A percentile compares a stretch with the other conserved stretches of the same genome.
phyloP scores from a whole-genome alignment of 129 eudicot genomes.

The Saussurea involucrata region DNA sequence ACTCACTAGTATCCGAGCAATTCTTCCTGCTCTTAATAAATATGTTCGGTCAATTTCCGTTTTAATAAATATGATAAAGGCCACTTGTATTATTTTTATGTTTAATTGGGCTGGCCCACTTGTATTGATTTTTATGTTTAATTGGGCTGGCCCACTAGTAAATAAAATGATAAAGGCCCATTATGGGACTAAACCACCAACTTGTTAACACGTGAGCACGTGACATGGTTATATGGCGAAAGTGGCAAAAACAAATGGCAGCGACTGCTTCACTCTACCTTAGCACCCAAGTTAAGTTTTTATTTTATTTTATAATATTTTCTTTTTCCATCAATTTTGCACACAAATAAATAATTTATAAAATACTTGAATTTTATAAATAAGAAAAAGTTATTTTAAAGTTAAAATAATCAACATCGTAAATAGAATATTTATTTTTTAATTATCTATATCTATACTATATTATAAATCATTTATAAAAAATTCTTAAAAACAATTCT shows the following conservation, averaged over 20 bases:
- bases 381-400: background rate
- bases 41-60: too few species aligned
- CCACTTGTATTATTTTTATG: background rate
- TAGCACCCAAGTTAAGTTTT: conserved; percentile 27
- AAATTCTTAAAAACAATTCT: too few species aligned
- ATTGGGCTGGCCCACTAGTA: background rate
- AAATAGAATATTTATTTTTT: too few species aligned
- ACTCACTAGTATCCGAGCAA: too few species aligned
- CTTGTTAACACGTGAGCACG: conserved; percentile 11
- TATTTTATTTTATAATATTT: background rate
- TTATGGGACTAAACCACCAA: background rate
- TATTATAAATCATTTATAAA: too few species aligned
- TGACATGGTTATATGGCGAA: conserved; percentile 5
- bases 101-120: background rate
- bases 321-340: background rate
- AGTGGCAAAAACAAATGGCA: background rate
- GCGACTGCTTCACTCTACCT: conserved; percentile 14
- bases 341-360: background rate
- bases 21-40: too few species aligned
- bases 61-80: too few species aligned
- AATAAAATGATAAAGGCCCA: background rate
- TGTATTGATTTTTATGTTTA: background rate
- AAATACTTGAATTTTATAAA: background rate
- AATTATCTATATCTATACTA: too few species aligned
- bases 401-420: too few species aligned